Evolutionary conservation across 1,284 basidiomycete genomes (phyloP).

Genomic region (Naganishia liquefaciens): DNA sequence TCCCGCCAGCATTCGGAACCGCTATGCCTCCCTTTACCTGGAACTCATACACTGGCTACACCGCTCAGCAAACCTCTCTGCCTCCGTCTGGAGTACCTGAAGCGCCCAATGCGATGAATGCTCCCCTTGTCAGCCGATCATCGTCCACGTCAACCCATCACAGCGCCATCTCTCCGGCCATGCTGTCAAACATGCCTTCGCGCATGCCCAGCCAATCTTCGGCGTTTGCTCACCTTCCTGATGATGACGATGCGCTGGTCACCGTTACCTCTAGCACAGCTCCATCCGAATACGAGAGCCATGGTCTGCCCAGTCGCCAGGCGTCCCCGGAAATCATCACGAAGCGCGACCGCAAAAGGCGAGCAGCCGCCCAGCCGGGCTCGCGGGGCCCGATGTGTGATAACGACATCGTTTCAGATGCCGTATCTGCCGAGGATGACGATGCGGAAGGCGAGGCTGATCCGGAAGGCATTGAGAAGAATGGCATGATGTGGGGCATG

Average conservation of each 20-base stretch:
- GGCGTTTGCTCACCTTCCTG: constrained; percentile 6
- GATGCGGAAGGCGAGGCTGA: constrained; percentile 42
- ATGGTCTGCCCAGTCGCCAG: constrained; percentile 3
- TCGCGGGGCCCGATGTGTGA: neutral
- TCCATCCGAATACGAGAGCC: constrained; percentile 21
- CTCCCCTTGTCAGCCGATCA: constrained; percentile 11
- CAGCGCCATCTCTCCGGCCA: constrained; percentile 31
- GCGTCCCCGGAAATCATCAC: constrained; percentile 5
- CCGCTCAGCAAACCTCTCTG: neutral
- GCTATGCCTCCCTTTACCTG: neutral
- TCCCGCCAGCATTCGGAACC: constrained; percentile 7
- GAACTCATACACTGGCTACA: constrained; percentile 1
- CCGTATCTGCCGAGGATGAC: constrained; percentile 36
- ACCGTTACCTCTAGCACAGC: constrained; percentile 16
- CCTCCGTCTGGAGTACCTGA: neutral
- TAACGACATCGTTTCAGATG: constrained; percentile 10
- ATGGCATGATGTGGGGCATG: constrained; percentile 56
- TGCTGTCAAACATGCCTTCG: constrained; percentile 24
- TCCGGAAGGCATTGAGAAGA: constrained; percentile 51
- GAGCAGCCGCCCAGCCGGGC: neutral
- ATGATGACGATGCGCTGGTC: constrained; percentile 15
- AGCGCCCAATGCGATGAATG: neutral
- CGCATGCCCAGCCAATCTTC: constrained; percentile 11
- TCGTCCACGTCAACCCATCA: constrained; percentile 22
- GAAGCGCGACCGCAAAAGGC: constrained; percentile 2